Base-by-base conservation (phyloP, 1,139 yeast species). In the Candida sanyaensis region DNA sequence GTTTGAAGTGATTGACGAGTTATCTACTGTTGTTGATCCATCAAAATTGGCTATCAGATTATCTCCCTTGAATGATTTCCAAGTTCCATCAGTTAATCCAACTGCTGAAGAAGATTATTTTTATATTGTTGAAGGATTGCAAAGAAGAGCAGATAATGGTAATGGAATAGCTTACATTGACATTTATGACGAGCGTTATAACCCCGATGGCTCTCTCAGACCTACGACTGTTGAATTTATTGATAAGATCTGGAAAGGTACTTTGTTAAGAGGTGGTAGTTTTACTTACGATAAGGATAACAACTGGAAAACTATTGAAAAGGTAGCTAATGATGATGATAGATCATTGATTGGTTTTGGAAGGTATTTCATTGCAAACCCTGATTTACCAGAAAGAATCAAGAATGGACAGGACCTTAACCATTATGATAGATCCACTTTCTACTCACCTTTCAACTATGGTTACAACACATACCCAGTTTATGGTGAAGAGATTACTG, bases 1-100 rank as follows among this genome's bases (percentile, higher is more conserved):
- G 9, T 67, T 84, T 37, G 86, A 84, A 58, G 71, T 83, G 24
- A 63, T 85, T 41, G 87, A 83, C 53, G 78, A 77, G 10, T 58
- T 80, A 10, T 60, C 65, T 37, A 77, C 66, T 4, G 78, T 77
- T 9, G 64, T 78, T 29, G 73, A 73, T 13, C 48, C 57, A 9
- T 32, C 45, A 29, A 75, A 69, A 52, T 67, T 81, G 28, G 87
- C 79, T 31, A 63, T 84, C 49, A 75, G 91, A 64, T 55, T 86
- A 8, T 81, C 88, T 8, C 92, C 92, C 41, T 80, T 75, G 65
- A 69, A 73, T 31, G 57, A 55, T 4, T 66, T 70, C 61, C 74
- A 71, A 57, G 79, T 73, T 30, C 68, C 72, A 64, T 54, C 68
- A 61, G 24, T 62, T 54, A 28, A 64, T 62, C 44, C 68, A 64